These are phyloP conservation scores for Aureobasidium sp. DNA, from an alignment of 2,329 filamentous ascomycete genomes.

Conservation along the genomic window DNA sequence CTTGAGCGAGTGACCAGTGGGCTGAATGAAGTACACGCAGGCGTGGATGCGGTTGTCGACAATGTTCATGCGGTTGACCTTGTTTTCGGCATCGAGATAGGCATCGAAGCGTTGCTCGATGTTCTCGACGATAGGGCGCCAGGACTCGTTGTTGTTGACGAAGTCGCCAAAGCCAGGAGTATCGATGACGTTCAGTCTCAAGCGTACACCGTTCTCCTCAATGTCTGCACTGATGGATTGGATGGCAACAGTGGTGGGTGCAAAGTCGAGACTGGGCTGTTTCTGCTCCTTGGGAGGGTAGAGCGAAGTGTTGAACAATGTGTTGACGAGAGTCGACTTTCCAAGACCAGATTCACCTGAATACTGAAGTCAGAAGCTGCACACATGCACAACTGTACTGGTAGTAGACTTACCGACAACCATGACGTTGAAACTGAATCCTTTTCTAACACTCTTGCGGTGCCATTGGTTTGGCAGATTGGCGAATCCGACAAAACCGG, in stretches of 20 bases:
- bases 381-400: not conserved
- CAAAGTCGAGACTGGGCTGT: conserved; percentile 92
- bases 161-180: conserved; percentile 98
- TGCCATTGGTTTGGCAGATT: conserved; percentile 99
- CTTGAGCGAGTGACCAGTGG: conserved; percentile 96
- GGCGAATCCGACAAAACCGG: conserved; percentile 96
- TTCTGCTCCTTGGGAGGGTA: conserved; percentile 99
- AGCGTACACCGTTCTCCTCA: conserved; percentile 94
- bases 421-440: conserved; percentile 99
- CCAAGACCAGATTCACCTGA: conserved; percentile 96
- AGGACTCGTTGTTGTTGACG: conserved; percentile 99
- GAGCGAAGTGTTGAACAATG: conserved; percentile 97
- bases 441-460: conserved; percentile 99
- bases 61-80: conserved; percentile 99
- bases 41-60: conserved; percentile 98
- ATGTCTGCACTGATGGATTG: conserved; percentile 56
- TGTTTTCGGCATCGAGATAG: conserved; percentile 98
- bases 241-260: conserved; percentile 67
- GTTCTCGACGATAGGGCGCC: conserved; percentile 98
- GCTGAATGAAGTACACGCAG: conserved; percentile 99
- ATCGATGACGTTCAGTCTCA: conserved; percentile 93
- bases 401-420: conserved; percentile 77
- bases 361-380: not conserved
- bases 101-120: conserved; percentile 99
- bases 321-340: conserved; percentile 99